Base-by-base conservation (phyloP, 495 filamentous ascomycete genomes). In the Wilcoxina mikolae region DNA sequence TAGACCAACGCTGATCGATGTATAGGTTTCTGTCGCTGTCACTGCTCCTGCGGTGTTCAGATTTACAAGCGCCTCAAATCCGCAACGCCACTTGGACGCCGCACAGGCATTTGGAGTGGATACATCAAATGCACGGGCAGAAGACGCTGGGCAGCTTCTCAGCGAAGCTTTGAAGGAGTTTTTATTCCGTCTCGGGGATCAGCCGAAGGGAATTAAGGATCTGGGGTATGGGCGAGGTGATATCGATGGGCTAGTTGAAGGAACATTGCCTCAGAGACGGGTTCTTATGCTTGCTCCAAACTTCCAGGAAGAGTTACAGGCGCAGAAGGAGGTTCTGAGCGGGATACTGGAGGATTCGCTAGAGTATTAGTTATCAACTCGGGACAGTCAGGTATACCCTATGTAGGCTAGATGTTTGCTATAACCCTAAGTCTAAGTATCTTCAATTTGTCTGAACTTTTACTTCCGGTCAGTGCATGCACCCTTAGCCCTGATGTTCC, bases 71-170 rank as follows among this genome's bases (percentile, higher is more conserved):
- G 74, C 90, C 0, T 87, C 83, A 0, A 94, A 95, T 61, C 91
- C 91, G 0, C 87, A 94, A 9, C 80, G 91, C 1, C 91, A 98
- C 68, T 70, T 96, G 12, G 78, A 77, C 0, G 93, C 89, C 4
- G 91, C 93, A 1, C 87, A 94, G 69, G 78, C 74, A 0, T 96
- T 98, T 53, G 91, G 91, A 0, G 83, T 94, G 2, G 90, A 98
- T 55, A 80, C 89, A 47, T 80, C 76, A 25, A 81, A 83, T 55
- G 85, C 93, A 26, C 94, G 87, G 74, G 76, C 75, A 20, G 87
- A 91, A 63, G 83, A 78, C 57, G 93, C 90, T 0, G 91, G 91
- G 4, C 82, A 89, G 63, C 83, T 95, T 4, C 71, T 98, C 1
- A 78, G 77, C 0, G 87, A 91, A 26, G 90, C 87, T 1, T 68